phyloP scores from a whole-genome alignment of 495 filamentous ascomycete species.

The Bryoglossum gracile region DNA sequence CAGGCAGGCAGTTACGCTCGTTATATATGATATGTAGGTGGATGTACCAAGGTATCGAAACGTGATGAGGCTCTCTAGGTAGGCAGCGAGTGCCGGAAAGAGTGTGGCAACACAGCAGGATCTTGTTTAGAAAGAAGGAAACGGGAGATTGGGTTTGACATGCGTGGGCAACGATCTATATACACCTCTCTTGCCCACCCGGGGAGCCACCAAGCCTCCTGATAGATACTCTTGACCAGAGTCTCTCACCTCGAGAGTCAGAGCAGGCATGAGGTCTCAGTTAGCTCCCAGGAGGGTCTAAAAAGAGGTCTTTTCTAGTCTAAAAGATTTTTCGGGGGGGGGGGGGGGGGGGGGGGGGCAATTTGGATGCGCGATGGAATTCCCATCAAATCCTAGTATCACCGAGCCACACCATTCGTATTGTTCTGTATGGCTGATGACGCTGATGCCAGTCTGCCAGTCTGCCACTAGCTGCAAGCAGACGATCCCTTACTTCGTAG shows the following conservation, averaged over 20 bases:
- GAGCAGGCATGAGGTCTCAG: conserved; percentile 18
- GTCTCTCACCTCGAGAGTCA: conserved; percentile 10
- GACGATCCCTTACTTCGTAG: no score
- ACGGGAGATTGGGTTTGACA: conserved; percentile 1
- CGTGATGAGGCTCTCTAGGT: conserved; percentile 21
- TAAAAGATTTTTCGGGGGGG: not conserved
- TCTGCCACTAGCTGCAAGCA: no score
- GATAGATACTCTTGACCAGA: conserved; percentile 19
- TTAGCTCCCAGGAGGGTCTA: not conserved
- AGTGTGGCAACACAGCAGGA: conserved; percentile 25
- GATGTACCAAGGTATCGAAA: no score
- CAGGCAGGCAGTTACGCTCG: no score
- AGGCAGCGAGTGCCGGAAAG: not conserved
- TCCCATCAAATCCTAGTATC: not conserved
- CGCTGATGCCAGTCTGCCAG: no score
- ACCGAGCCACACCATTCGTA: not conserved
- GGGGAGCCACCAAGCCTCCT: conserved; percentile 2
- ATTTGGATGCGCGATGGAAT: not conserved
- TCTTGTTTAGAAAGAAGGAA: conserved; percentile 20
- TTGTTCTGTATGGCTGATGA: not conserved
- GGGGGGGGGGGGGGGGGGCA: not conserved
- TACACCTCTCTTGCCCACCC: conserved; percentile 17
- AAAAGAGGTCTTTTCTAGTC: conserved; percentile 4
- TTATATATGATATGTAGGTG: no score
- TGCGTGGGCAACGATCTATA: conserved; percentile 24